phyloP scores from a whole-genome alignment of 2,329 filamentous ascomycete species.

The Hymenoscyphus occultus region DNA sequence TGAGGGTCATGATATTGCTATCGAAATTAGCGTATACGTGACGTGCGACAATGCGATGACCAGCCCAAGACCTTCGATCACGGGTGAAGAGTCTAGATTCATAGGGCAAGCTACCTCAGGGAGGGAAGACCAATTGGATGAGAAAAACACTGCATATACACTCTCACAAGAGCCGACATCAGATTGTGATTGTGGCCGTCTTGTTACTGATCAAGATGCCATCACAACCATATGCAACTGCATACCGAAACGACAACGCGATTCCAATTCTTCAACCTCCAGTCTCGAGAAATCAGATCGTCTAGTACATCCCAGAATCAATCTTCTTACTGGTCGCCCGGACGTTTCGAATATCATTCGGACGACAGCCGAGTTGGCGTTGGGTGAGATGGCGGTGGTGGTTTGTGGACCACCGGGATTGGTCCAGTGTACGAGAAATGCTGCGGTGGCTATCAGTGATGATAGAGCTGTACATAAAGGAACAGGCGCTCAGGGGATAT shows the following conservation, averaged over 20 bases:
- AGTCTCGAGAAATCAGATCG: constrained; percentile 10
- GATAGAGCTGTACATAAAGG: constrained; percentile 65
- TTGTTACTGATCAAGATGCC: constrained; percentile 45
- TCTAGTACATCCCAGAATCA: constrained; percentile 13
- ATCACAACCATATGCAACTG: constrained; percentile 40
- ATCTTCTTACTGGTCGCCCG: constrained; percentile 48
- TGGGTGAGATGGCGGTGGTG: constrained; percentile 60
- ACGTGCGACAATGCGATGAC: constrained; percentile 35
- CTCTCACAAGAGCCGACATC: constrained; percentile 17
- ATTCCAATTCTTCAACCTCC: constrained; percentile 18
- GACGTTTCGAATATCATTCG: constrained; percentile 50
- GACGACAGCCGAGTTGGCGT: constrained; percentile 53
- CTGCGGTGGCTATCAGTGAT: constrained; percentile 56
- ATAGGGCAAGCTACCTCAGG: constrained; percentile 9
- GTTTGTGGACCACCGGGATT: constrained; percentile 58
- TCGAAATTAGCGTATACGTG: constrained; percentile 37
- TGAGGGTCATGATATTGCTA: constrained; percentile 28
- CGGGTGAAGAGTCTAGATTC: neutral
- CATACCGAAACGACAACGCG: constrained; percentile 30
- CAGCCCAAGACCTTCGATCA: constrained; percentile 21
- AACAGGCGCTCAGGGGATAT: constrained; percentile 60
- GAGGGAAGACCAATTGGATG: constrained; percentile 10
- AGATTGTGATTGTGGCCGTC: constrained; percentile 48
- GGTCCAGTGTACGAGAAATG: constrained; percentile 52
- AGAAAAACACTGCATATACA: constrained; percentile 10